phyloP scores from a whole-genome alignment of 345 rosid genomes.

The Dovyalis caffra region DNA sequence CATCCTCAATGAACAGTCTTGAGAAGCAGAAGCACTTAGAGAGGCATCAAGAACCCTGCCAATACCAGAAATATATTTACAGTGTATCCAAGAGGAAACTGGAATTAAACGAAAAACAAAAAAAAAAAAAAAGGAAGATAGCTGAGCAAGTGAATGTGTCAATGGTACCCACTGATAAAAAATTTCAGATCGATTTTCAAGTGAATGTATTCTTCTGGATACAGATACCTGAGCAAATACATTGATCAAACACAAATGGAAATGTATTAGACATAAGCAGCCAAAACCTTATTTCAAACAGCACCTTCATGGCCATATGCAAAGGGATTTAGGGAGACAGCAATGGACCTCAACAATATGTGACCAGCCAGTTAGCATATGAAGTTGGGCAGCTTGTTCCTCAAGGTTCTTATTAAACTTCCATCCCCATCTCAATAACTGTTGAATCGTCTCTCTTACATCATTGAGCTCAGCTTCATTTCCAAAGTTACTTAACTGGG shows the following conservation, averaged over 20 bases:
- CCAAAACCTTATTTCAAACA: neutral
- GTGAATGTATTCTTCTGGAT: constrained; percentile 68
- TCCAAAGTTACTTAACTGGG: constrained; percentile 55
- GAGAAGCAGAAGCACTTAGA: constrained; percentile 88
- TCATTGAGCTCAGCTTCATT: constrained; percentile 76
- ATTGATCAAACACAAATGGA: constrained; percentile 8
- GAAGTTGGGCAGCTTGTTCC: constrained; percentile 98
- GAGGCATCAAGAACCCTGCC: constrained; percentile 90
- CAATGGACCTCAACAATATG: constrained; percentile 78
- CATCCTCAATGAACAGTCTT: constrained; percentile 91
- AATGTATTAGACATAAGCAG: constrained; percentile 5
- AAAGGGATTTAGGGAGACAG: constrained; percentile 8
- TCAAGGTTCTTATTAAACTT: constrained; percentile 89
- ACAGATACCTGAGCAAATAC: constrained; percentile 57
- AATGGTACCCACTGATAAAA: constrained; percentile 66
- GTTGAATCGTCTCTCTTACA: constrained; percentile 74
- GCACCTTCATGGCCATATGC: neutral
- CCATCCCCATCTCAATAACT: constrained; percentile 95
- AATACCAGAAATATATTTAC: constrained; percentile 28
- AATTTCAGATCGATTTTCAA: constrained; percentile 74
- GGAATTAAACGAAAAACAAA: constrained; percentile 3
- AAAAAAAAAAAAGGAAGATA: no score
- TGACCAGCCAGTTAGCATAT: constrained; percentile 96
- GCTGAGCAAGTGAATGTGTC: constrained; percentile 1
- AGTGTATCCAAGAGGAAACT: constrained; percentile 19